Base-by-base conservation (phyloP, 2,329 filamentous ascomycete species). In the Phoma sp. region DNA sequence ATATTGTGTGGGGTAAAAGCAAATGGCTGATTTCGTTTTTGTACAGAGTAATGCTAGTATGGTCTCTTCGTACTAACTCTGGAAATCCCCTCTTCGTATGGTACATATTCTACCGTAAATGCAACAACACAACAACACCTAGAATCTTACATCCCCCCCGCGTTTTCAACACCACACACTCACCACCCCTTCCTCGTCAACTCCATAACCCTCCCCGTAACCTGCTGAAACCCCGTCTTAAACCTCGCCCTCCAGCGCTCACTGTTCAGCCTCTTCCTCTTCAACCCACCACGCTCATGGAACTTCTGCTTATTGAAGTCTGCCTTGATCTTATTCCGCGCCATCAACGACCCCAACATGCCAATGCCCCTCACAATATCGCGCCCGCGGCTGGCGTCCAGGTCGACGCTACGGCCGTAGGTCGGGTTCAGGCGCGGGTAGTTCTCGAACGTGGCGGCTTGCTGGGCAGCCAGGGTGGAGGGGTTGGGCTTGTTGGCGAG, bases 161-260 rank as follows among this genome's bases (percentile, higher is more conserved):
- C 4, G 1, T 33, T n/a, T 11, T 2, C 7, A 33, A 11, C 32
- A 13, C 32, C 10, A 9, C 32, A 11, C 10, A 8, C 32, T n/a
- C 79, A 96, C 90, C 91, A 95, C 2, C 91, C 91, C 76, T 95
- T 90, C 70, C 79, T 84, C 64, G 84, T 88, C 77, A 96, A 79
- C 71, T 89, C 83, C 68, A 83, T 79, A 5, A 91, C 89, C 61
- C 89, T 80, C 36, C 66, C 71, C 7, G 90, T 83, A 9, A 86
- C 84, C 4, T 82, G 82, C 72, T 79, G 81, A 75, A 95, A 93
- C 4, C 86, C 88, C 29, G 73, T 72, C 79, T 84, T 86, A 76
- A 93, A 95, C 55, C 85, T 83, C 59, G 63, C 77, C 71, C 84
- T 82, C 88, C 89, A 92, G 57, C 90, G 80, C 79, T 88, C 80